Evolutionary conservation across 176 grass and related monocot genomes (phyloP), one percentile per base, ranked within the genome.

Genomic region (Carex myosuroides): DNA sequence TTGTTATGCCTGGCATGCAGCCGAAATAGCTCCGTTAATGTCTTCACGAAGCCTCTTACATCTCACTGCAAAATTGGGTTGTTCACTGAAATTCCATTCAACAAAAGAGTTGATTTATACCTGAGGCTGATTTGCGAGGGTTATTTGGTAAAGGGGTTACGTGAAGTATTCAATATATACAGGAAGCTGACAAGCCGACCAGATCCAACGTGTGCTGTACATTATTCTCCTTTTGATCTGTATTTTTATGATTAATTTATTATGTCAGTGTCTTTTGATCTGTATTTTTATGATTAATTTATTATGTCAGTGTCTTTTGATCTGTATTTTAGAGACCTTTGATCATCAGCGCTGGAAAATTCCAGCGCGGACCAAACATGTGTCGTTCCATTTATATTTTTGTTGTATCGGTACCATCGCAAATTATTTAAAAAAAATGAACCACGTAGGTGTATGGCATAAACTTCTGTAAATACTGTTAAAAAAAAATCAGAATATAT

Each of bases 141-240:
- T 42, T 4, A 48, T 39, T 63, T 20, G 37, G 33, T 46, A 82
- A 82, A 63, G 41, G 9, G 66, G 20, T 53, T 26, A 0, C 48
- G 30, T 41, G 20, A n/a, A 81, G 60, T 20, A 41, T 39, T 81
- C 5, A 61, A 62, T 81, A 64, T 81, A 81, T 63, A 60, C 54
- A 24, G 29, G 79, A 58, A 57, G 57, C 8, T 39, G 41, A 64
- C 79, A 60, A 14, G 33, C 32, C 58, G 58, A 46, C 58, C 57
- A 82, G 79, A 82, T 81, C 60, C 59, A 81, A 64, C 59, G 33
- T 82, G 79, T 53, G 79, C 21, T 26, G 79, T 35, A 61, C 22
- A 81, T 61, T 81, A 41, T 82, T 65, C 61, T 64, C 52, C 61
- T 82, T 60, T 82, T 66, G 70, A 75, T 75, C 70, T 62, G 60